Evolutionary conservation across 2,329 filamentous ascomycete genomes (phyloP), one percentile per base, ranked within the genome.

Genomic region (Aspergillus sp.): DNA sequence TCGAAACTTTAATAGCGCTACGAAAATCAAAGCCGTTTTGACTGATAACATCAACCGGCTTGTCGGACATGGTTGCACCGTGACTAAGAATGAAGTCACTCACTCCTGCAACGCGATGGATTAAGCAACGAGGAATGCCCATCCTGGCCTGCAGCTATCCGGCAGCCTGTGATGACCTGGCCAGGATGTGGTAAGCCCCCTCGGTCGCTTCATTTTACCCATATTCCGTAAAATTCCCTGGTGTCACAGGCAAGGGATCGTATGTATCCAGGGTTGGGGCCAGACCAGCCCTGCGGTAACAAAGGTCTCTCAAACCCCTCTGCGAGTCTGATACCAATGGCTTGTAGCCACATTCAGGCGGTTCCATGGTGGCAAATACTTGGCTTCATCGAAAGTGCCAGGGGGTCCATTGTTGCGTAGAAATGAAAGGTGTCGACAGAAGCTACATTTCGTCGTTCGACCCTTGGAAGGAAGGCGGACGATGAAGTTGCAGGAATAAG

Each of bases 1-100:
- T 6, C 6, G 19, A 23, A 44, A 21, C n/a, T 21, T 11, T 6
- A 44, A 21, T 44, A 21, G 41, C 41, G 41, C 21, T 21, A 44
- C n/a, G 17, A 44, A 44, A 8, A 44, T 23, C 10, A 23, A 5
- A 7, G 19, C 13, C 11, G 15, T 7, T 30, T 21, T 44, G 17
- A 13, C 41, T 23, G 41, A 36, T 13, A 13, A 5, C 17, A 23
- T 6, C 10, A 44, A 23, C 19, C 41, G 17, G 21, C 13, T 36
- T 11, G 4, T 36, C 5, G 5, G 41, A 44, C 8, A 13, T 42
- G 19, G 13, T 44, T 19, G 10, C 19, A 44, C 23, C 7, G 23
- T 49, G 44, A 49, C 44, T 49, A 49, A 30, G 44, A 30, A 49
- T 49, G 25, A 49, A 49, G 44, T 49, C 44, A 30, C 44, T 27